Evolutionary conservation across 371 early-diverging fungal genomes (phyloP), one percentile per base, ranked within the genome.

Genomic region (Batkoa obscura): DNA sequence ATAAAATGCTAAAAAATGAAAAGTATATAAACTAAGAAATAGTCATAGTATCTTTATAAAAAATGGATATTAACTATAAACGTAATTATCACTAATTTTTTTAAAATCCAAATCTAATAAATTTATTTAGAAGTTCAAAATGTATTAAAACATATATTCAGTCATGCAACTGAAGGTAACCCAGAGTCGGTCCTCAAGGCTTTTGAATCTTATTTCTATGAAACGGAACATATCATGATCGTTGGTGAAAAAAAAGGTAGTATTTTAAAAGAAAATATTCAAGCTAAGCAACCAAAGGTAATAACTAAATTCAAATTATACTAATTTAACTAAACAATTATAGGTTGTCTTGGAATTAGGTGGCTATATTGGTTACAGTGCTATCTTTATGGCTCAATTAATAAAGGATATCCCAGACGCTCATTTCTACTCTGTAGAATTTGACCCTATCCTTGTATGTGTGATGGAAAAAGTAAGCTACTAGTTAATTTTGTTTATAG

Each of bases 361-460:
- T 32, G 36, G 55, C n/a, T 60, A 60, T 31, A 4, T 35, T 2
- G 60, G 63, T 31, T 64, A 64, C 55, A 51, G 53, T 43, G 61
- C 64, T 2, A 39, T 61, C 2, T 45, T 55, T 12, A 56, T 64
- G 45, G 42, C 43, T 9, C 33, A 41, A 10, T 56, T 56, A 17
- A 36, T 61, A 50, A 43, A 23, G 4, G 43, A 55, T 31, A 31
- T 52, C 1, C 43, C 55, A 9, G 57, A 50, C 32, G 50, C 50
- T n/a, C 43, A 59, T 32, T 59, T 51, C 47, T 50, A 50, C 47
- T 47, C 59, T 1, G 57, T 64, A 34, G 64, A 64, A 37, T 35
- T 43, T 50, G 45, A 59, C 17, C 54, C 43, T 15, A 48, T 3
- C 49, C 56, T 15, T 57, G 57, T 59, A 32, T 15, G 34, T 4